A percentile compares a stretch with the other conserved stretches of the same genome.
These are phyloP conservation scores for Wallacemonas rigidus DNA, from an alignment of 208 protist genomes.

Conservation along the genomic window DNA sequence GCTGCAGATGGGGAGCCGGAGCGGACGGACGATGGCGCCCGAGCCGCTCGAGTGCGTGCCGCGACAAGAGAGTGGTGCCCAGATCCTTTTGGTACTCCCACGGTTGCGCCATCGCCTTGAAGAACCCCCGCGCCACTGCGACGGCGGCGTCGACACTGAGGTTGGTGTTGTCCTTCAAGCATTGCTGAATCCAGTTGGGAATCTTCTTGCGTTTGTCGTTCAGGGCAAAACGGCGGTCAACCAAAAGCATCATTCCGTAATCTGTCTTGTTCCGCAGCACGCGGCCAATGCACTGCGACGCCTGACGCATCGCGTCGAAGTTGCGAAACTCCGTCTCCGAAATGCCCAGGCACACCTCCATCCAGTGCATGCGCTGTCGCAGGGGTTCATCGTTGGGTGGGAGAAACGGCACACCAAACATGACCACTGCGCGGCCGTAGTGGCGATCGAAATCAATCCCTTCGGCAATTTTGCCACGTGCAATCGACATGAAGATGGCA, in stretches of 20 bases:
- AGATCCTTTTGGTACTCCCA: slow-evolving; percentile 89
- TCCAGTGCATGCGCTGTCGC: slow-evolving; percentile 96
- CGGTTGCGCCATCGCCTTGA: slow-evolving; percentile 96
- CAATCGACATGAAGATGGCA: slow-evolving; percentile 98
- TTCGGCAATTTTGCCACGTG: slow-evolving; percentile 97
- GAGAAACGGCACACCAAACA: slow-evolving; percentile 98
- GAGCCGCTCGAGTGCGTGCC: slow-evolving; percentile 40
- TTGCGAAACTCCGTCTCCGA: slow-evolving; percentile 97
- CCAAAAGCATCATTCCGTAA: slow-evolving; percentile 99
- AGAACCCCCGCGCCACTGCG: slow-evolving; percentile 86
- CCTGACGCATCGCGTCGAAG: slow-evolving; percentile 98
- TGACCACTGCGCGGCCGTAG: slow-evolving; percentile 96
- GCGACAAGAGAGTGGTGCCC: slow-evolving; percentile 81
- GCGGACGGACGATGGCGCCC: slow-evolving; percentile 37
- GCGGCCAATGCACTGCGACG: slow-evolving; percentile 99
- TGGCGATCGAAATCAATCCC: slow-evolving; percentile 99
- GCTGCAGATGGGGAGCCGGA: slow-evolving; percentile 18
- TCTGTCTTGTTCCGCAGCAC: slow-evolving; percentile 99
- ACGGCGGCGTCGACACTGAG: slow-evolving; percentile 91
- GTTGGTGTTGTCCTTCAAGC: slow-evolving; percentile 90
- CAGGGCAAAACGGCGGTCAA: slow-evolving; percentile 96
- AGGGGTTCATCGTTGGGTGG: slow-evolving; percentile 91
- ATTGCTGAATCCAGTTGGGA: slow-evolving; percentile 92
- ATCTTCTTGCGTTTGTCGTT: slow-evolving; percentile 95
- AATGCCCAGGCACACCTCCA: slow-evolving; percentile 96